Conservation (phyloP, 2,329 filamentous ascomycete species). For the Nakataea oryzae region DNA sequence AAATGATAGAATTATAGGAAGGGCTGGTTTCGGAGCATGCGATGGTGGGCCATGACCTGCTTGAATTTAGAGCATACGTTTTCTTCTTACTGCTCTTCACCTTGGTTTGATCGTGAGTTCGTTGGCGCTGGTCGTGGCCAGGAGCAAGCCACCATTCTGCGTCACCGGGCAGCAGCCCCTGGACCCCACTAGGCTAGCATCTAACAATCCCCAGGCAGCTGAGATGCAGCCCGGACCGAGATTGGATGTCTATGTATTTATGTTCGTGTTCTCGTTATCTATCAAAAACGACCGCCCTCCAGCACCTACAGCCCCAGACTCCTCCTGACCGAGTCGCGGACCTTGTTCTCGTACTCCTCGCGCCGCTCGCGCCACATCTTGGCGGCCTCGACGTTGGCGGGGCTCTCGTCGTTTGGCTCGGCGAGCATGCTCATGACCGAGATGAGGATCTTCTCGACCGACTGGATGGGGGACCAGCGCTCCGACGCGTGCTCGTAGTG, state of each 20-base stretch:
- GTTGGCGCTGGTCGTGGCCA: no score
- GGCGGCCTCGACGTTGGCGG: slow-evolving; percentile 90
- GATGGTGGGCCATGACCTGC: neutral
- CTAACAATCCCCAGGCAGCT: no score
- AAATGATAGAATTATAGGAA: neutral
- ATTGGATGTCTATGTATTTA: neutral
- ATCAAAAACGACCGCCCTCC: neutral
- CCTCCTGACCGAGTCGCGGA: slow-evolving; percentile 70
- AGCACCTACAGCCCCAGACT: slow-evolving; percentile 56
- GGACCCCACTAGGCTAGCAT: no score
- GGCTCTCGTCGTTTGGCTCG: slow-evolving; percentile 93
- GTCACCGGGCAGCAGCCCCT: no score
- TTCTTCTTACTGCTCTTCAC: no score
- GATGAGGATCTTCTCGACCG: slow-evolving; percentile 93
- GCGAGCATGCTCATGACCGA: slow-evolving; percentile 98
- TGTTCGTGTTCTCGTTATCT: neutral
- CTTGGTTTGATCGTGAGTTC: no score
- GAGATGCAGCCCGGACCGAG: no score
- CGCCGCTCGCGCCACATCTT: slow-evolving; percentile 90
- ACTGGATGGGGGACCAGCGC: slow-evolving; percentile 94
- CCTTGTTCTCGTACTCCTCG: slow-evolving; percentile 74
- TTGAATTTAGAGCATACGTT: neutral
- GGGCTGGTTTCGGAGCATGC: neutral
- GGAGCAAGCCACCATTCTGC: no score
- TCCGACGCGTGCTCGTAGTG: slow-evolving; percentile 96